Conservation (phyloP, 441 rosid species). For the Corymbia calophylla region DNA sequence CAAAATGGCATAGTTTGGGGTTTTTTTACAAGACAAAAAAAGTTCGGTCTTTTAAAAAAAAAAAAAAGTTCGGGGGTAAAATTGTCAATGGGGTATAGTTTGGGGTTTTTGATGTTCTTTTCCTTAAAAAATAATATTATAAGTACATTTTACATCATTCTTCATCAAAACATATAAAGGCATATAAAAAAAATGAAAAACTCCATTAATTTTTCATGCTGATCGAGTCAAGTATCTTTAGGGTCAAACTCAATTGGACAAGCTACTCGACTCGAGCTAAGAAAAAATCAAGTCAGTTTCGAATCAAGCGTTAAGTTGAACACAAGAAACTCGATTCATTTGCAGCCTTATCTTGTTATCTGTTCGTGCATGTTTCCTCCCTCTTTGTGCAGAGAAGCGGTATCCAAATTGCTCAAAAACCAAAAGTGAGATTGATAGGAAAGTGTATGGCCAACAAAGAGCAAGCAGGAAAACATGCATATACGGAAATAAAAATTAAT, state of each 20-base stretch:
- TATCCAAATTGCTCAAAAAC: background rate
- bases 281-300: fast-evolving
- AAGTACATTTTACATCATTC: background rate
- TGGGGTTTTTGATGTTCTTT: too few species aligned
- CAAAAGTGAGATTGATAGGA: background rate
- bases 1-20: too few species aligned
- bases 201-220: fast-evolving
- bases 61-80: too few species aligned
- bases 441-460: background rate
- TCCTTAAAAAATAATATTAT: background rate
- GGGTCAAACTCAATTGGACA: background rate
- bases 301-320: background rate
- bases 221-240: background rate
- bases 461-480: background rate
- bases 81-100: too few species aligned
- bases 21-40: too few species aligned
- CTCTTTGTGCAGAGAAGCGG: background rate
- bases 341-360: too few species aligned
- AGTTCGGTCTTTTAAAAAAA: too few species aligned
- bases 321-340: background rate
- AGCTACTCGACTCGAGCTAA: background rate
- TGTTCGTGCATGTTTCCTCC: too few species aligned
- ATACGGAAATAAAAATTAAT: background rate
- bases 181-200: background rate
- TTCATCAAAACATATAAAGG: background rate